phyloP scores from a whole-genome alignment of 2,329 filamentous ascomycete species.

The Phyllosticta citriasiana region DNA sequence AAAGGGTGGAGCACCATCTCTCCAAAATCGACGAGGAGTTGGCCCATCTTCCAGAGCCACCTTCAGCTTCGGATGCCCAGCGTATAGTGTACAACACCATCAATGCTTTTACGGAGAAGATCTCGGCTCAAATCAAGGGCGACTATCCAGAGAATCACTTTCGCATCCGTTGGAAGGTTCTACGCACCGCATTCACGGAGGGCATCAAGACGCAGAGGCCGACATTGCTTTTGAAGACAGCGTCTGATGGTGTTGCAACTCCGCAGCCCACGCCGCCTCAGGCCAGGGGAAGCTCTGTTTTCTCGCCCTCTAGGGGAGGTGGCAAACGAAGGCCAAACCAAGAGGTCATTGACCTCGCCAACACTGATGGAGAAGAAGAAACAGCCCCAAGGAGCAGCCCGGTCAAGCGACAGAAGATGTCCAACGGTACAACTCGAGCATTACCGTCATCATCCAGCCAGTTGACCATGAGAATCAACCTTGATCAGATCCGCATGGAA shows the following conservation, averaged over 20 bases:
- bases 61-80: slow-evolving; percentile 50
- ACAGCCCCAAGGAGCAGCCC: background rate
- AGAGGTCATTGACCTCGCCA: slow-evolving; percentile 15
- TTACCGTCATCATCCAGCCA: background rate
- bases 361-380: slow-evolving; percentile 12
- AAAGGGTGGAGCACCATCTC: slow-evolving; percentile 39
- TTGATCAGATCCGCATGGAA: slow-evolving; percentile 21
- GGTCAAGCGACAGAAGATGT: slow-evolving; percentile 25
- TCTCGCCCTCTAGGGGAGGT: background rate
- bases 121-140: slow-evolving; percentile 47
- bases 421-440: background rate
- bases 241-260: background rate
- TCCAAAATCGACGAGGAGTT: slow-evolving; percentile 47
- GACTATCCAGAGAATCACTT: slow-evolving; percentile 33
- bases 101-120: slow-evolving; percentile 42
- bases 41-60: slow-evolving; percentile 53
- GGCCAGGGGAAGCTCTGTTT: background rate
- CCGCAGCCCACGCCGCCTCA: background rate
- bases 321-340: background rate
- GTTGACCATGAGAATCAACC: slow-evolving; percentile 14
- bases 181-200: slow-evolving; percentile 44
- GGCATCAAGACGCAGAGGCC: slow-evolving; percentile 25
- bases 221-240: slow-evolving; percentile 11
- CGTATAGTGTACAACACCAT: slow-evolving; percentile 54
- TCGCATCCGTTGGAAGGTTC: slow-evolving; percentile 31